Conservation (phyloP, 139 green algal genomes). For the Trebouxia sp. region DNA sequence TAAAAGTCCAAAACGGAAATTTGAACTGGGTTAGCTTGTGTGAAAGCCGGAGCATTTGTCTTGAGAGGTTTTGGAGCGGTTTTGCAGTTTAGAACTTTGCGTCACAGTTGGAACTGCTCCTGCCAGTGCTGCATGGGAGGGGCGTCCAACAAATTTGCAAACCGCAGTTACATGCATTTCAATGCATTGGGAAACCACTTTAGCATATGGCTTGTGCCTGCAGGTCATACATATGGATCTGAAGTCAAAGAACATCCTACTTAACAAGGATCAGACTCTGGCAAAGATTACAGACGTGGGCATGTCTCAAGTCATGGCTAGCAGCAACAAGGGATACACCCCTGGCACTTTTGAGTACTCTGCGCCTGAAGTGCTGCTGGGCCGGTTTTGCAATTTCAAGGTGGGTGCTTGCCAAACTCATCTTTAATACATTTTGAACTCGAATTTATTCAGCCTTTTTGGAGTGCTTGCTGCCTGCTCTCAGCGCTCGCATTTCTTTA, state of each 20-base stretch:
- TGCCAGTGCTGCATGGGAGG: too few species aligned
- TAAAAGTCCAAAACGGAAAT: too few species aligned
- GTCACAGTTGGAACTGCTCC: too few species aligned
- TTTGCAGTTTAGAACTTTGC: too few species aligned
- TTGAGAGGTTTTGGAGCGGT: too few species aligned
- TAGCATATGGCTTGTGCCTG: neutral
- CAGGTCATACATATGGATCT: conserved; percentile 26
- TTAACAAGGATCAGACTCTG: neutral
- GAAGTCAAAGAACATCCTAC: conserved; percentile 21
- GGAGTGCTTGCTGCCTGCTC: neutral
- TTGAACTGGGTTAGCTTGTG: too few species aligned
- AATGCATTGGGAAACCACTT: too few species aligned
- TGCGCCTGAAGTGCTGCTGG: conserved; percentile 28
- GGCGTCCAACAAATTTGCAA: too few species aligned
- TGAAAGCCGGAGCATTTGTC: too few species aligned
- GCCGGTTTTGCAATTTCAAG: conserved; percentile 13
- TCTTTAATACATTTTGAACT: too few species aligned
- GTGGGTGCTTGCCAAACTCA: conserved; percentile 1
- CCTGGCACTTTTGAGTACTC: conserved; percentile 25
- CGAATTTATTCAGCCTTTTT: neutral
- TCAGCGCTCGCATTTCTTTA: too few species aligned
- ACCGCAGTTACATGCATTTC: too few species aligned
- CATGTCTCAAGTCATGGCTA: neutral
- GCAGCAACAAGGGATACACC: conserved; percentile 2
- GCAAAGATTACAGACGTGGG: conserved; percentile 29